Evolutionary conservation across 1,284 basidiomycete genomes (phyloP).

Genomic region (Leucoagaricus sp.): DNA sequence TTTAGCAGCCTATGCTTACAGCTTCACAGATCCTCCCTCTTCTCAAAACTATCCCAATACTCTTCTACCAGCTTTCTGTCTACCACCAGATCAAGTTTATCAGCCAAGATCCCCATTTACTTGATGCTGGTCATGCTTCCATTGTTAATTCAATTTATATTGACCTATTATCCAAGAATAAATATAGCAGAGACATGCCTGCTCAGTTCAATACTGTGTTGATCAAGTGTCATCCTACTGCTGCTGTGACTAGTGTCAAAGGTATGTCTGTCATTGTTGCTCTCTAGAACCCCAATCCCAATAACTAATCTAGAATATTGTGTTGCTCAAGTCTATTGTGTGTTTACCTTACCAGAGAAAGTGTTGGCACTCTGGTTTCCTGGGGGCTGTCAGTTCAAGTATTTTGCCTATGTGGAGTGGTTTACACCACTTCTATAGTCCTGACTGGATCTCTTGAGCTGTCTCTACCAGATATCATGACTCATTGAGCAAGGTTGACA

Average conservation of each 20-base stretch:
- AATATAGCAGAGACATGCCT: constrained; percentile 16
- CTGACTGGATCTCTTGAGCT: not conserved
- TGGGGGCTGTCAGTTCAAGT: not conserved
- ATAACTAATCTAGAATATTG: not conserved
- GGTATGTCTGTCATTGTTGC: too few relatives aligned
- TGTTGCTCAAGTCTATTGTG: constrained; percentile 23
- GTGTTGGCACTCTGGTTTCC: constrained; percentile 1
- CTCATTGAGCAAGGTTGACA: not conserved
- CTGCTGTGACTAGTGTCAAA: not conserved
- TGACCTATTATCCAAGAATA: constrained; percentile 20
- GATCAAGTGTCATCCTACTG: constrained; percentile 14
- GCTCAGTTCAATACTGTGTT: constrained; percentile 26
- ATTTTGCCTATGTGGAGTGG: constrained; percentile 26
- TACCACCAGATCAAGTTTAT: not conserved
- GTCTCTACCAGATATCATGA: not conserved
- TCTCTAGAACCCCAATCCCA: too few relatives aligned
- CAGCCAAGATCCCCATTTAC: not conserved
- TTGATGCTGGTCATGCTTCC: not conserved
- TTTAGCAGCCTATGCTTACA: not conserved
- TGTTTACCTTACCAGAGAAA: constrained; percentile 24
- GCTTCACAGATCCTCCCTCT: not conserved
- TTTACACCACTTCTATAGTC: constrained; percentile 27
- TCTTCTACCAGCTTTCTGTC: not conserved
- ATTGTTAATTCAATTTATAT: not conserved
- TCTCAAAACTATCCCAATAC: not conserved